phyloP scores from a whole-genome alignment of 2,329 filamentous ascomycete species.

The Raffaelea albimanens region DNA sequence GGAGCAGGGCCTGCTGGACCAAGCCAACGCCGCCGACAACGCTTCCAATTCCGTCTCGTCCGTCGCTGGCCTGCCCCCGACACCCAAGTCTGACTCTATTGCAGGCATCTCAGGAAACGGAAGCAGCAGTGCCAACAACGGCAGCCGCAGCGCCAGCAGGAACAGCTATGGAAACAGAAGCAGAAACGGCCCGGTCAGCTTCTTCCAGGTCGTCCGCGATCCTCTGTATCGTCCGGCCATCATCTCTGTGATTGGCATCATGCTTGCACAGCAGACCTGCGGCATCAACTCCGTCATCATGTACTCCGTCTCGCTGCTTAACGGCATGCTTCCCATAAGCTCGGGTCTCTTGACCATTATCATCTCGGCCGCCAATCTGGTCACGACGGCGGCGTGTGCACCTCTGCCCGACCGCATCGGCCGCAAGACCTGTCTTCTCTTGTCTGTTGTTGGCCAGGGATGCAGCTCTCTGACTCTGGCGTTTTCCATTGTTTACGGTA shows the following conservation, averaged over 20 bases:
- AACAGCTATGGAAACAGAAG: too few relatives aligned
- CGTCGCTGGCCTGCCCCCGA: conserved; percentile 13
- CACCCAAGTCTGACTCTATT: too few relatives aligned
- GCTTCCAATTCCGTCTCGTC: background rate
- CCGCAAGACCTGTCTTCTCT: conserved; percentile 73
- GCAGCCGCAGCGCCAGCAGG: background rate
- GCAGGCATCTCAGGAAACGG: too few relatives aligned
- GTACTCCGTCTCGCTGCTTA: conserved; percentile 90
- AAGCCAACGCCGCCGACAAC: conserved; percentile 12
- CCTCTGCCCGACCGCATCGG: conserved; percentile 81
- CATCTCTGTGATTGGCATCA: conserved; percentile 77
- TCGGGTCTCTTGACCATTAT: conserved; percentile 78
- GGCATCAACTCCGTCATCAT: conserved; percentile 97
- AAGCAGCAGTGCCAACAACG: too few relatives aligned
- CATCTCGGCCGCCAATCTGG: conserved; percentile 78
- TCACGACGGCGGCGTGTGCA: conserved; percentile 72
- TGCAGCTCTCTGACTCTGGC: conserved; percentile 67
- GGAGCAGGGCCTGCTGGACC: conserved; percentile 58
- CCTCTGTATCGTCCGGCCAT: conserved; percentile 63
- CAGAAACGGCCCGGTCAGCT: conserved; percentile 39
- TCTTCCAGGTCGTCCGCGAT: conserved; percentile 57
- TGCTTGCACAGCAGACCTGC: conserved; percentile 86
- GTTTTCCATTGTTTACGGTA: conserved; percentile 63
- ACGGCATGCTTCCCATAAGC: conserved; percentile 68
- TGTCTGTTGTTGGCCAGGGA: conserved; percentile 80